phyloP scores from a whole-genome alignment of 495 filamentous ascomycete genomes.

The Lasiosphaeriaceae sp. region DNA sequence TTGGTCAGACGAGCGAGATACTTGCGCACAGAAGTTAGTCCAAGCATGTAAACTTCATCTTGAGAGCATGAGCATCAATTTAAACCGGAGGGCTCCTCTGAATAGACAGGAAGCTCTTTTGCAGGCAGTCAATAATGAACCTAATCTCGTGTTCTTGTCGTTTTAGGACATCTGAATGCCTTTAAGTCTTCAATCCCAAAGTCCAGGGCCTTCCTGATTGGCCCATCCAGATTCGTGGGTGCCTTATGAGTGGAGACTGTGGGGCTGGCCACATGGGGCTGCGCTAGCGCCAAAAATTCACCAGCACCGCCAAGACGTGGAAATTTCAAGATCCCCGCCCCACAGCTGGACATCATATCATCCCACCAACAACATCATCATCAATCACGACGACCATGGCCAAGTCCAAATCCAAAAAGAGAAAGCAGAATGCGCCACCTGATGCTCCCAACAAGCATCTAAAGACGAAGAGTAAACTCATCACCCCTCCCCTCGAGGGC shows the following conservation, averaged over 20 bases:
- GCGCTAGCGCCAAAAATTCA: background rate
- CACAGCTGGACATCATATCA: slow-evolving; percentile 1
- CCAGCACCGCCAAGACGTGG: background rate
- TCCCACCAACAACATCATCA: background rate
- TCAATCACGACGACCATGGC: slow-evolving; percentile 10
- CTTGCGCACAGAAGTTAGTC: no score
- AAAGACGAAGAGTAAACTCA: slow-evolving; percentile 19
- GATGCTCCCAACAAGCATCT: slow-evolving; percentile 24
- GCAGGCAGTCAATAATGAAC: no score
- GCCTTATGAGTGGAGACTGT: background rate
- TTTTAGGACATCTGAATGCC: no score
- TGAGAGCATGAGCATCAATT: no score
- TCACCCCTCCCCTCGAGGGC: slow-evolving; percentile 32
- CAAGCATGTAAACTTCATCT: no score
- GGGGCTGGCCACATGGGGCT: background rate
- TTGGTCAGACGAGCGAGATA: no score
- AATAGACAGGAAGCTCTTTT: no score
- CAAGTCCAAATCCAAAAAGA: slow-evolving; percentile 26
- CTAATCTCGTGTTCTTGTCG: no score
- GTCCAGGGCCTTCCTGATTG: background rate
- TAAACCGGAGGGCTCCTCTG: no score
- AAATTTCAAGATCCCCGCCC: background rate
- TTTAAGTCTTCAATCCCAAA: no score
- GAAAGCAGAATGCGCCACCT: slow-evolving; percentile 18
- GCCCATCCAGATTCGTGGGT: background rate